A percentile compares a stretch with the other conserved stretches of the same genome.
Conservation (phyloP, 139 green algal genomes). For the Tetradesmus lagerheimii region DNA sequence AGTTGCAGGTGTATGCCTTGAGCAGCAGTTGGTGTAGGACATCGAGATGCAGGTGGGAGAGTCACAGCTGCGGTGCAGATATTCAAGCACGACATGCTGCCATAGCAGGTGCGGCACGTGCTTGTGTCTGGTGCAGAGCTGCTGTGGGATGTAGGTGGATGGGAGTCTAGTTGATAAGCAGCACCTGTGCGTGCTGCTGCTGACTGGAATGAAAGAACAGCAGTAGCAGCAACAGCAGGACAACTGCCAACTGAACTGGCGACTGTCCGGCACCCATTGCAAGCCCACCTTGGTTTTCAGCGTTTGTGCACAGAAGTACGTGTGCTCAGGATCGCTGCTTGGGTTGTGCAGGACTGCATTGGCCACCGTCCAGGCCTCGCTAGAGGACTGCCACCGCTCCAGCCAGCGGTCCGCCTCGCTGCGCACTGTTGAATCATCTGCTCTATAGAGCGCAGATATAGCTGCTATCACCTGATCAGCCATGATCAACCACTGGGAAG, state of each 20-base stretch:
- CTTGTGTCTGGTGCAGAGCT: too few relatives aligned
- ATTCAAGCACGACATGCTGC: too few relatives aligned
- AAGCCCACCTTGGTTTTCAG: conserved; percentile 88
- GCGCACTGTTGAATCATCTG: conserved; percentile 69
- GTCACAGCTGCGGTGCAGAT: too few relatives aligned
- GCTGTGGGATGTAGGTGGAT: neutral
- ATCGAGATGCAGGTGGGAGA: too few relatives aligned
- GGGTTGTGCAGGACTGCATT: conserved; percentile 83
- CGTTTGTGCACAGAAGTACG: conserved; percentile 93
- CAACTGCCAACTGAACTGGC: neutral
- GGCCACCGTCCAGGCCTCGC: conserved; percentile 79
- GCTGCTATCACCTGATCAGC: conserved; percentile 61
- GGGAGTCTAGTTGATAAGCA: neutral
- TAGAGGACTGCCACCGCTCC: conserved; percentile 84
- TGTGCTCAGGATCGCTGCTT: conserved; percentile 73
- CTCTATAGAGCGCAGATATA: conserved; percentile 87
- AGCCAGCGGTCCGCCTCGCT: conserved; percentile 84
- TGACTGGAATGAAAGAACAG: neutral
- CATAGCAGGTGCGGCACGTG: neutral
- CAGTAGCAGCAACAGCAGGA: neutral
- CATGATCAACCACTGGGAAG: neutral
- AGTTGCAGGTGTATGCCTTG: too few relatives aligned
- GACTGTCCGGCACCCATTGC: neutral
- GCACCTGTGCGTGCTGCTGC: neutral
- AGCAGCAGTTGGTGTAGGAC: too few relatives aligned